Conservation (phyloP, 1,139 yeast genomes). For the Candida pseudoviswanathii region DNA sequence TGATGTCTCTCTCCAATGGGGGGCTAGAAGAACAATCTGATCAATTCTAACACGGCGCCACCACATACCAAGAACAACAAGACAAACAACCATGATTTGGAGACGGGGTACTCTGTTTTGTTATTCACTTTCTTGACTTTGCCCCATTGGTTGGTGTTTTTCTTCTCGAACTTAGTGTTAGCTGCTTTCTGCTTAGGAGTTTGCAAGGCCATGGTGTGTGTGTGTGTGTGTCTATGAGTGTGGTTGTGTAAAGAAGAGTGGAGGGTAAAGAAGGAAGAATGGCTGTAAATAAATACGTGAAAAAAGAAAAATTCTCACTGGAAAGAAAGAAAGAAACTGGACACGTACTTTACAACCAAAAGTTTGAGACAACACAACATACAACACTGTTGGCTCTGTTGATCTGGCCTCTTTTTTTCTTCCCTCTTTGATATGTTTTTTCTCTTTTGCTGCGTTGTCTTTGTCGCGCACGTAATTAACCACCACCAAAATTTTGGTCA, state of each 20-base stretch:
- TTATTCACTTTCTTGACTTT: slow-evolving; percentile 44
- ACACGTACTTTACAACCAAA: background rate
- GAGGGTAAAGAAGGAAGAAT: background rate
- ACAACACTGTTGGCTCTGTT: background rate
- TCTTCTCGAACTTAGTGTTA: slow-evolving; percentile 77
- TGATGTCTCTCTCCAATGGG: no score
- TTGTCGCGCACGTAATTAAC: no score
- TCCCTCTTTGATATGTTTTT: background rate
- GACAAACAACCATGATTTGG: slow-evolving; percentile 60
- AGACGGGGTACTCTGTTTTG: slow-evolving; percentile 48
- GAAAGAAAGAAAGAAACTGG: background rate
- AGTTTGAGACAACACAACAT: background rate
- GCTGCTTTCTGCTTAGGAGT: slow-evolving; percentile 86
- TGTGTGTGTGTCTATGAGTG: background rate
- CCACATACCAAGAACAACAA: slow-evolving; percentile 77
- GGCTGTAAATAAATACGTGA: slow-evolving; percentile 4
- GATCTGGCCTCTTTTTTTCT: slow-evolving; percentile 3
- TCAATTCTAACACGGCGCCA: slow-evolving; percentile 75
- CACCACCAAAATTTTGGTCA: no score
- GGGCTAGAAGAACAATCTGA: slow-evolving; percentile 50
- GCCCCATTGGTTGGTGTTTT: slow-evolving; percentile 70
- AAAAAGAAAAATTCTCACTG: background rate
- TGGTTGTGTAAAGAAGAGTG: background rate
- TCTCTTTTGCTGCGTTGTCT: no score
- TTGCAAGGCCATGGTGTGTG: slow-evolving; percentile 47